These are phyloP conservation scores for Naegleria fowleri DNA, from an alignment of 208 protist species.

Conservation along the genomic window DNA sequence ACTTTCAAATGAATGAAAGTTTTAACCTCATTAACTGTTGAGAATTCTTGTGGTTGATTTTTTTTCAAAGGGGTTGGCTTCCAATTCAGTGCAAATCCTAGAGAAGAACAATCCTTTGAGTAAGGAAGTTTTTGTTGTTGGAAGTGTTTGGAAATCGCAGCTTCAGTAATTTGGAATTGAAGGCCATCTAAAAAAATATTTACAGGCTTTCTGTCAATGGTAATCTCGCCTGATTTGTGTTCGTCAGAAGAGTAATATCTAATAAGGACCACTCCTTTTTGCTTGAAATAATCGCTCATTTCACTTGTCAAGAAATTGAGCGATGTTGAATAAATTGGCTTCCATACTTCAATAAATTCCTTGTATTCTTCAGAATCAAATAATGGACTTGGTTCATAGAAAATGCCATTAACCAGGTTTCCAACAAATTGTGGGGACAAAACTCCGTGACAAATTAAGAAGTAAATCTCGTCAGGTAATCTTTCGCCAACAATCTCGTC, in stretches of 20 bases:
- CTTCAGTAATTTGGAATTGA: neutral
- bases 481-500: neutral
- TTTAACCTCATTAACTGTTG: neutral
- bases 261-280: neutral
- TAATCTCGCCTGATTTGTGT: neutral
- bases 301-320: neutral
- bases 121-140: neutral
- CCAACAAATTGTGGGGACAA: neutral
- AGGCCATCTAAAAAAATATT: neutral
- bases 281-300: neutral
- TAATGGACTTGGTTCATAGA: neutral
- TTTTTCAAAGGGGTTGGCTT: neutral
- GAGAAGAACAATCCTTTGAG: neutral
- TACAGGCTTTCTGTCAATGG: neutral
- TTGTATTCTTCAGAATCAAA: neutral
- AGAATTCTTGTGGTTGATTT: neutral
- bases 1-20: neutral
- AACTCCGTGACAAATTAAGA: neutral
- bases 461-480: constrained; percentile 13
- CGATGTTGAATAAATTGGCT: neutral
- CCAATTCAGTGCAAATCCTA: neutral
- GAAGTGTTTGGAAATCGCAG: neutral
- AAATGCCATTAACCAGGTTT: neutral
- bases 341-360: neutral
- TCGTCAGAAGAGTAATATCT: neutral